These are phyloP conservation scores for Trypanosoma cruzi DNA, from an alignment of 208 protist species.

Conservation along the genomic window DNA sequence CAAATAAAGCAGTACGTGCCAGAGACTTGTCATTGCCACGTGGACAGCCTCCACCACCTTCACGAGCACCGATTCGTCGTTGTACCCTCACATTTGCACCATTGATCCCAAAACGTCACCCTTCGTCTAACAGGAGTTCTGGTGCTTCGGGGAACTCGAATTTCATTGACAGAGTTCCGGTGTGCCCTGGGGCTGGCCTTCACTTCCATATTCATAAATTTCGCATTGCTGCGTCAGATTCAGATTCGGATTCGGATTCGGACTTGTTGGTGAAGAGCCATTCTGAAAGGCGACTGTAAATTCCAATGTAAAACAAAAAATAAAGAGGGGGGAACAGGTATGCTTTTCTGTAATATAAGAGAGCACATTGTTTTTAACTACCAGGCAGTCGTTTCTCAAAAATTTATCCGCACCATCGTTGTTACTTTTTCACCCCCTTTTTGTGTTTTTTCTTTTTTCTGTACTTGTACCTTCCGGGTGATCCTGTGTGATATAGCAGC, in stretches of 20 bases:
- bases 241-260: slow-evolving; percentile 1
- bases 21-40: background rate
- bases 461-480: background rate
- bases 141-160: background rate
- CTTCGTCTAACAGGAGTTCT: background rate
- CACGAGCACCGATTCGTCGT: background rate
- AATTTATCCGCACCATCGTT: slow-evolving; percentile 2
- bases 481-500: slow-evolving; percentile 4
- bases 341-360: background rate
- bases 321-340: background rate
- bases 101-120: slow-evolving; percentile 1
- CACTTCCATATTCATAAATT: background rate
- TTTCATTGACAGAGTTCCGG: background rate
- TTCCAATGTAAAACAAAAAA: background rate
- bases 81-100: slow-evolving; percentile 5
- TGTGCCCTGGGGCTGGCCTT: background rate
- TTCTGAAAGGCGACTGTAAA: background rate
- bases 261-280: background rate
- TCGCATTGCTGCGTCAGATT: slow-evolving; percentile 16
- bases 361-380: background rate
- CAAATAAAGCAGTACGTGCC: background rate
- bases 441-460: slow-evolving; percentile 8
- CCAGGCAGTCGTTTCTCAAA: background rate
- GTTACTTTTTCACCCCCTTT: slow-evolving; percentile 13
- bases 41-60: background rate